Conservation (phyloP, 2,329 filamentous ascomycete genomes). For the Hypoxylon sp. region DNA sequence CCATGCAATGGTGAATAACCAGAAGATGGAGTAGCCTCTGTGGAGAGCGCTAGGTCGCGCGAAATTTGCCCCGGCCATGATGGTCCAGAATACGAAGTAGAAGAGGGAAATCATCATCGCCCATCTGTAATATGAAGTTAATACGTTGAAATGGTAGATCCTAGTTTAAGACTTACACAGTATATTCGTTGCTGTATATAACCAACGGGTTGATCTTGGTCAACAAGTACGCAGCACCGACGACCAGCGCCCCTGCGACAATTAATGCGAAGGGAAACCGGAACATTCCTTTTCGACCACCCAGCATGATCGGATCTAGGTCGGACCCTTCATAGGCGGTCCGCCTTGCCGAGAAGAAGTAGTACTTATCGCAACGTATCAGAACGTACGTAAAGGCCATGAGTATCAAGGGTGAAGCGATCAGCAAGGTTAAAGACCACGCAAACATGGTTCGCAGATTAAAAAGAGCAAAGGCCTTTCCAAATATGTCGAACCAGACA, state of each 20-base stretch:
- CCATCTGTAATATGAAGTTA: constrained; percentile 62
- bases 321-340: constrained; percentile 69
- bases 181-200: constrained; percentile 88
- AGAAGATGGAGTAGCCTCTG: constrained; percentile 81
- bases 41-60: constrained; percentile 88
- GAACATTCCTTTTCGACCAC: constrained; percentile 85
- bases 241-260: constrained; percentile 73
- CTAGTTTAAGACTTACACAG: constrained; percentile 61
- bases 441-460: constrained; percentile 86
- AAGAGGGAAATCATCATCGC: constrained; percentile 86
- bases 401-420: constrained; percentile 80
- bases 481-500: constrained; percentile 96
- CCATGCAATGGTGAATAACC: constrained; percentile 85
- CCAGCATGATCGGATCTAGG: constrained; percentile 71
- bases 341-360: constrained; percentile 78
- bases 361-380: constrained; percentile 81
- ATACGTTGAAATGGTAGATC: background rate
- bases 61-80: constrained; percentile 75
- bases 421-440: constrained; percentile 84
- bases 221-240: constrained; percentile 80
- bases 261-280: constrained; percentile 82
- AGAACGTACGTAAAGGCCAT: constrained; percentile 76
- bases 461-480: constrained; percentile 81
- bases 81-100: constrained; percentile 84
- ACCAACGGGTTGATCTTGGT: constrained; percentile 89